Evolutionary conservation across 495 filamentous ascomycete genomes (phyloP).

Genomic region (Rusavskia elegans): DNA sequence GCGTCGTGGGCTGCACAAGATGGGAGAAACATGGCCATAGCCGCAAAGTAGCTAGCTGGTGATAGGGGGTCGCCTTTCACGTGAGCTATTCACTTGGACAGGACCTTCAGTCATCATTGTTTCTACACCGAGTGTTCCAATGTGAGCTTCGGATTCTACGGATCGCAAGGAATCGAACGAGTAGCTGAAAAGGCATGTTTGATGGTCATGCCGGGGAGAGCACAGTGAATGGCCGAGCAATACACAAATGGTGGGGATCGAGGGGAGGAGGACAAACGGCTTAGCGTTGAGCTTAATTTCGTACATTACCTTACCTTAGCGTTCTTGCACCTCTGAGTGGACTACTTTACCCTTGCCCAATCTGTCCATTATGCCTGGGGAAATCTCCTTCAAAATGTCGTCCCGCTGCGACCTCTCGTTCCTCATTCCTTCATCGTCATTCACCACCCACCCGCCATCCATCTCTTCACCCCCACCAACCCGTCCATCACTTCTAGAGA

Average conservation of each 20-base stretch:
- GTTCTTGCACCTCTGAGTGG: neutral
- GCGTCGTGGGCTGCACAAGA: too few species aligned
- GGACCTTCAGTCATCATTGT: too few species aligned
- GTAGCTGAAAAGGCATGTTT: slow-evolving; percentile 15
- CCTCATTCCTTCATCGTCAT: slow-evolving; percentile 6
- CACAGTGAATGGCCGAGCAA: neutral
- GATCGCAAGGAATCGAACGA: slow-evolving; percentile 24
- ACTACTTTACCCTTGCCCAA: neutral
- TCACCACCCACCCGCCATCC: slow-evolving; percentile 6
- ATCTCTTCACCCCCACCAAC: slow-evolving; percentile 2
- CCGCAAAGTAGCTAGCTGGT: neutral
- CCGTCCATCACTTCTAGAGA: neutral
- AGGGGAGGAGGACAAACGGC: slow-evolving; percentile 3
- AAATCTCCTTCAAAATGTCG: slow-evolving; percentile 2
- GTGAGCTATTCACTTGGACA: too few species aligned
- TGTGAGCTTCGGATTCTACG: slow-evolving; percentile 9
- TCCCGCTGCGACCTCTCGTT: slow-evolving; percentile 1
- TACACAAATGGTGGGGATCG: slow-evolving; percentile 2
- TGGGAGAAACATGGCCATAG: neutral
- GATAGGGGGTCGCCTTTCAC: too few species aligned
- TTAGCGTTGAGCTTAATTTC: neutral
- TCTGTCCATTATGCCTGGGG: neutral
- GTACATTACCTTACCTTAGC: neutral
- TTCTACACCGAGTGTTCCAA: neutral
- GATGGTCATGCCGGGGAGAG: neutral